These are phyloP conservation scores for Neodidymelliopsis sp. DNA, from an alignment of 2,329 filamentous ascomycete species.

Conservation along the genomic window DNA sequence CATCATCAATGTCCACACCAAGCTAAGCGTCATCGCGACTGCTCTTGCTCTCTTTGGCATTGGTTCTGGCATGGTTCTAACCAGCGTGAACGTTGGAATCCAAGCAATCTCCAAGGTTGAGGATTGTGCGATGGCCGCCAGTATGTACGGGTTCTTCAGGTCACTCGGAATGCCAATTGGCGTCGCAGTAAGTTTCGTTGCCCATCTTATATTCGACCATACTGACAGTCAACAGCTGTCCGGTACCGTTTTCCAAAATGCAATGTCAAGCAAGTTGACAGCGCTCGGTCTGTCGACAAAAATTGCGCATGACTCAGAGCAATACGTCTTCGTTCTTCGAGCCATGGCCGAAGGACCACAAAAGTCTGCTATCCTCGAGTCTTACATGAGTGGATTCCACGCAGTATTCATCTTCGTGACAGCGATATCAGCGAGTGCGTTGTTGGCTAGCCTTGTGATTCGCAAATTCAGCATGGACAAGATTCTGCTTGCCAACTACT, in stretches of 20 bases:
- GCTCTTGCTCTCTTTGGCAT: constrained; percentile 51
- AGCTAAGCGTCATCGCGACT: constrained; percentile 46
- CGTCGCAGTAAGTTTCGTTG: constrained; percentile 41
- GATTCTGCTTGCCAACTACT: constrained; percentile 29
- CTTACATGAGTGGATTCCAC: constrained; percentile 38
- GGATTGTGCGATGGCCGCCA: constrained; percentile 45
- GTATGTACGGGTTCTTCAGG: constrained; percentile 50
- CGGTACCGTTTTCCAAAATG: constrained; percentile 52
- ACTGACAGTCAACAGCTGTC: constrained; percentile 22
- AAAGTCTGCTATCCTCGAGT: constrained; percentile 28
- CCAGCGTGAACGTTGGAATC: constrained; percentile 49
- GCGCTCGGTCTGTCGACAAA: constrained; percentile 23
- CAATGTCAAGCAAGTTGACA: constrained; percentile 43
- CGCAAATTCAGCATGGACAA: constrained; percentile 43
- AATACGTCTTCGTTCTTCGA: constrained; percentile 32
- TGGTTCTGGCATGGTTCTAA: constrained; percentile 53
- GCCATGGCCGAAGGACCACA: constrained; percentile 26
- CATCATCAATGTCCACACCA: constrained; percentile 46
- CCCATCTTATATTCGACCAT: background rate
- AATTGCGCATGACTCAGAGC: constrained; percentile 42
- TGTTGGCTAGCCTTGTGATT: constrained; percentile 37
- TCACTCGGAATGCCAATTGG: constrained; percentile 57
- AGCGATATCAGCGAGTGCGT: constrained; percentile 30
- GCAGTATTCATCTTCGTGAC: constrained; percentile 36
- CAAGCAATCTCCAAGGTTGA: constrained; percentile 48